Percentiles rank a stretch among this genome's conserved stretches.
These are phyloP conservation scores for Umbilicaria muhlenbergii DNA, from an alignment of 495 filamentous ascomycete species.

Conservation along the genomic window DNA sequence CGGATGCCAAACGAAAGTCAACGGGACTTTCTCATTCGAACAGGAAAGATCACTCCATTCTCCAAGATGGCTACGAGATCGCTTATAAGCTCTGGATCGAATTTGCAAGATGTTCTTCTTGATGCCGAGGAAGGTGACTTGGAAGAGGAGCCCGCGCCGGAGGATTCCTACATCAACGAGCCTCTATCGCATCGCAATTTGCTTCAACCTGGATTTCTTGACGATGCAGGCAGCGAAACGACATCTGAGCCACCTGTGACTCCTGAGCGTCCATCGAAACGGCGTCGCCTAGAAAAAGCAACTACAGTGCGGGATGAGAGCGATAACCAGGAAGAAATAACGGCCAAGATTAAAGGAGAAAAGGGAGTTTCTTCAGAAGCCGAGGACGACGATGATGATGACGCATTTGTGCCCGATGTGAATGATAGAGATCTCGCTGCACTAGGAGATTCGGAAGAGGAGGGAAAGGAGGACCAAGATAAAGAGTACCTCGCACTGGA, in stretches of 20 bases:
- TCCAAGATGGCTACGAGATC: conserved; percentile 46
- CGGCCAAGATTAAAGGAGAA: conserved; percentile 2
- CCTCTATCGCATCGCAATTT: conserved; percentile 67
- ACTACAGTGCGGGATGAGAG: conserved; percentile 5
- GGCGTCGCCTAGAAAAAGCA: conserved; percentile 20
- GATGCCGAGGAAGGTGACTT: conserved; percentile 57
- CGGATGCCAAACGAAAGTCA: conserved; percentile 64
- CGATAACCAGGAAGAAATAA: neutral
- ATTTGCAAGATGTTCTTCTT: conserved; percentile 54
- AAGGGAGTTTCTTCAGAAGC: conserved; percentile 23
- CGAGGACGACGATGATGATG: conserved; percentile 28
- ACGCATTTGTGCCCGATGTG: conserved; percentile 26
- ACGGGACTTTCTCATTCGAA: conserved; percentile 81
- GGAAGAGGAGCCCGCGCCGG: conserved; percentile 39
- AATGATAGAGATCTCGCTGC: conserved; percentile 12
- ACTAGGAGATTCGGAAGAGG: conserved; percentile 4
- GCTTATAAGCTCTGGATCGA: conserved; percentile 38
- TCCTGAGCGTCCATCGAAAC: conserved; percentile 23
- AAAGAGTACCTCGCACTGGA: conserved; percentile 9
- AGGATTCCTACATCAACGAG: conserved; percentile 23
- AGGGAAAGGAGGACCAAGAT: conserved; percentile 14
- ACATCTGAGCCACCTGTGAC: conserved; percentile 9
- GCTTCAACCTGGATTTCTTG: conserved; percentile 62
- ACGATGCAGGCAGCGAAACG: conserved; percentile 24
- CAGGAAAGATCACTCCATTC: conserved; percentile 95